Base-by-base conservation (phyloP, 1,284 basidiomycete species). In the Entoloma clypeatum region DNA sequence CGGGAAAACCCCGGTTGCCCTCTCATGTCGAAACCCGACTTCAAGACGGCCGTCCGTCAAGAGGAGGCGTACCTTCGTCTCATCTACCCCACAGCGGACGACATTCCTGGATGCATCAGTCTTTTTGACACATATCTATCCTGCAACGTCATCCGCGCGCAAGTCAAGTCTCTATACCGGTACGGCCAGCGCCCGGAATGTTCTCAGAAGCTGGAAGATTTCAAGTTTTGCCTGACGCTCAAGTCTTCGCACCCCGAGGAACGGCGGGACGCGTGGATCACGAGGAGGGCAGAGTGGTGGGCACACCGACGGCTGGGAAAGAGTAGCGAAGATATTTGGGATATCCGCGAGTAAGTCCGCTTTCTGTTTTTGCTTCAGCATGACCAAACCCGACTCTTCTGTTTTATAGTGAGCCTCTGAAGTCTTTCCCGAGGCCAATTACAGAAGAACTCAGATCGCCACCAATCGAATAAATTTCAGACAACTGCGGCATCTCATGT, bases 301-400 rank as follows among this genome's bases (percentile, higher is more conserved):
- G 92, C 93, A 2, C 68, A 72, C 24, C 68, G 89, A 36, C 67
- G 92, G 36, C 60, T 89, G 8, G 72, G 66, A 7, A 80, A 77
- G 56, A 92, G 89, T 61, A 91, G 88, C 45, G 95, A 99, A 67
- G 89, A 93, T 58, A 82, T 99, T 3, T 99, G 95, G 95, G 83
- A 90, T 49, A 71, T 88, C 16, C 68, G 93, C 58, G 78, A 69
- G 92, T 92, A 44, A 47, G 68, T 58, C 23, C 28, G 28, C 25
- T 32, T 14, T 16, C 9, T 26, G 18, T 13, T 9, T 9, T 2
- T 9, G 11, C 16, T 18, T 5, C 17, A 29, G 2, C 29, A 17
- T 26, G 13, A 26, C 33, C 11, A 24, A 17, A 3, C n/a, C 2
- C 17, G 11, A 13, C 28, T 17, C 32, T 37, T 17, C 11, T 7